Evolutionary conservation across 2,329 filamentous ascomycete genomes (phyloP).

Genomic region (Neodidymelliopsis sp.): DNA sequence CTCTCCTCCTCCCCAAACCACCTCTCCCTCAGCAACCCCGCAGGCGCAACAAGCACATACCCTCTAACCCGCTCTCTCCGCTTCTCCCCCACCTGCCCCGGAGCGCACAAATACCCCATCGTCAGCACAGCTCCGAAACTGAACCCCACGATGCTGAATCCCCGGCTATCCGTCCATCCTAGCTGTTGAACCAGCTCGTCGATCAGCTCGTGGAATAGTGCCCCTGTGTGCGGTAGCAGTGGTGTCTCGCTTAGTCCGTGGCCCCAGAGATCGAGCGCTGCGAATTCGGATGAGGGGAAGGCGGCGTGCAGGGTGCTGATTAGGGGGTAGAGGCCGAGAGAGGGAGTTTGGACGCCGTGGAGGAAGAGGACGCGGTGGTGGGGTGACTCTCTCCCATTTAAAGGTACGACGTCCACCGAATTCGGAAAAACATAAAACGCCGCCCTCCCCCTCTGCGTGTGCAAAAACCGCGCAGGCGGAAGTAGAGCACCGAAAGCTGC

Average conservation of each 20-base stretch:
- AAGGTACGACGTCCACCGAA: too few relatives aligned
- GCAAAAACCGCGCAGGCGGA: slow-evolving; percentile 48
- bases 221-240: slow-evolving; percentile 49
- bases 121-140: slow-evolving; percentile 58
- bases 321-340: slow-evolving; percentile 58
- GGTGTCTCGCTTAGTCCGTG: slow-evolving; percentile 63
- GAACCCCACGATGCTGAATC: slow-evolving; percentile 58
- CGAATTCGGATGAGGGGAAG: slow-evolving; percentile 51
- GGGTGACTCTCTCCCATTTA: too few relatives aligned
- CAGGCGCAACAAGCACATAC: slow-evolving; percentile 55
- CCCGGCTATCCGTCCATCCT: slow-evolving; percentile 43
- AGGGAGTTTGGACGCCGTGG: slow-evolving; percentile 61
- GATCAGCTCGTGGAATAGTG: slow-evolving; percentile 55
- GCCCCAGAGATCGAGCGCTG: slow-evolving; percentile 61
- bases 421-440: slow-evolving; percentile 52
- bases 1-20: neutral
- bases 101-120: slow-evolving; percentile 48
- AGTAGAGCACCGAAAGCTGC: slow-evolving; percentile 51
- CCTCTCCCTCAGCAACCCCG: slow-evolving; percentile 45
- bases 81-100: neutral
- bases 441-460: slow-evolving; percentile 44
- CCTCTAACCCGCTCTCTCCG: neutral
- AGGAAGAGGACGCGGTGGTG: slow-evolving; percentile 55
- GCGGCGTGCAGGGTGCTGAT: slow-evolving; percentile 44
- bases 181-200: slow-evolving; percentile 52